These are phyloP conservation scores for Sanghuangporus baumii DNA, from an alignment of 1,284 basidiomycete genomes.

Conservation along the genomic window DNA sequence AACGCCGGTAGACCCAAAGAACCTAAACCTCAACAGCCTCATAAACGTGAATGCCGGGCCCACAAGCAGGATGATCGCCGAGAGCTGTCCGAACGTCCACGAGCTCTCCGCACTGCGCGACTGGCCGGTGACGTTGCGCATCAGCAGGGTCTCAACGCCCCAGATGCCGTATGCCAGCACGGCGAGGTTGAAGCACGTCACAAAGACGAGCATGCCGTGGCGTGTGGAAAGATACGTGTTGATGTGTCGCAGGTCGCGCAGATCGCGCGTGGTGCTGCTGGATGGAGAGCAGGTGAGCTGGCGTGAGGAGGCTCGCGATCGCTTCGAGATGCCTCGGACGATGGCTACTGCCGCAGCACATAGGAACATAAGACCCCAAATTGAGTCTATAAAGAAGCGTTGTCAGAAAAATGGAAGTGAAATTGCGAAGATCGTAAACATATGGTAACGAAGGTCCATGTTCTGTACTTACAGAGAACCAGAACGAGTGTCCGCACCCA, in stretches of 20 bases:
- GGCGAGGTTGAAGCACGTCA: constrained; percentile 13
- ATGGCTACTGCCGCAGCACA: constrained; percentile 5
- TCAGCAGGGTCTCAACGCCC: constrained; percentile 11
- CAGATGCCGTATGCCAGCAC: constrained; percentile 15
- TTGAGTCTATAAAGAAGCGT: constrained; percentile 1
- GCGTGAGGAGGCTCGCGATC: not conserved
- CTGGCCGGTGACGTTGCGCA: constrained; percentile 3
- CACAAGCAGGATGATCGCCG: constrained; percentile 13
- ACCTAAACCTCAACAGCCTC: constrained; percentile 4
- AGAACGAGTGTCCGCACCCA: constrained; percentile 13
- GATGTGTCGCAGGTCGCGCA: not conserved
- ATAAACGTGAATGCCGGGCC: constrained; percentile 14
- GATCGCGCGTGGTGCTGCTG: not conserved
- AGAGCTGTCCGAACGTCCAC: constrained; percentile 17
- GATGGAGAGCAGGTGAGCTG: not conserved
- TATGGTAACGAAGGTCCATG: not conserved
- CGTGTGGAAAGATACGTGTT: not conserved
- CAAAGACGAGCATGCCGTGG: not conserved
- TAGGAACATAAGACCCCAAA: constrained; percentile 13
- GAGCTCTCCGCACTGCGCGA: constrained; percentile 5
- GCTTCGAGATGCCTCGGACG: not conserved
- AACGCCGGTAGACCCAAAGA: not conserved
- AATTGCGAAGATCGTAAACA: not conserved
- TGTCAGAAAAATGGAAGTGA: not conserved
- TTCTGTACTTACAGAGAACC: constrained; percentile 8